Percentiles rank a stretch among this genome's conserved stretches.
Conservation (phyloP, 495 filamentous ascomycete genomes). For the Penicillium subrubescens region DNA sequence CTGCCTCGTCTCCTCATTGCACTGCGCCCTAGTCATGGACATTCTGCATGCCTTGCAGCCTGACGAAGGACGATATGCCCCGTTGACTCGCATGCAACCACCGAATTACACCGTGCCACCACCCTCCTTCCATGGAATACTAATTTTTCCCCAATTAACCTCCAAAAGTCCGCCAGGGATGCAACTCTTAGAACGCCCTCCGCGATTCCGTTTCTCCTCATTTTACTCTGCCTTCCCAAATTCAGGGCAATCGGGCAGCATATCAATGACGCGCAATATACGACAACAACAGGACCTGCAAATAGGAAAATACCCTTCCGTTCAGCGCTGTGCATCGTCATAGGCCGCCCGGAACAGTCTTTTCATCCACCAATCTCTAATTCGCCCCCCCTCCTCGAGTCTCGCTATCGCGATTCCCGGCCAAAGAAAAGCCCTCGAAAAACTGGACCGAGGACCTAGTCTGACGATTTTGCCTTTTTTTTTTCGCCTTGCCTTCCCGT, state of each 20-base stretch:
- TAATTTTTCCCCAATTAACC: not conserved
- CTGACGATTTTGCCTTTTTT: not conserved
- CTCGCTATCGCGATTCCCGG: conserved; percentile 10
- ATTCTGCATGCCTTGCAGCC: conserved; percentile 34
- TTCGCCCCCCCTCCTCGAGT: conserved; percentile 24
- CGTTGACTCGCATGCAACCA: conserved; percentile 23
- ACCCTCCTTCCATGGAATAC: conserved; percentile 19
- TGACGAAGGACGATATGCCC: conserved; percentile 29
- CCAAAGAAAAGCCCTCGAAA: not conserved
- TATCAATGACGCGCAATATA: conserved; percentile 27
- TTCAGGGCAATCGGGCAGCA: conserved; percentile 25
- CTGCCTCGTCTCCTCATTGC: conserved; percentile 8
- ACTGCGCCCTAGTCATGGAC: conserved; percentile 13
- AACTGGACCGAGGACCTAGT: not conserved
- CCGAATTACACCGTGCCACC: conserved; percentile 33
- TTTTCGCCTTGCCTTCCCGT: not conserved
- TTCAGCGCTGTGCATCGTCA: conserved; percentile 15
- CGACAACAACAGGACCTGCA: not conserved
- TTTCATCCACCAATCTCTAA: conserved; percentile 14
- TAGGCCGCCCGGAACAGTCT: not conserved
- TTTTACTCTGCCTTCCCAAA: conserved; percentile 3
- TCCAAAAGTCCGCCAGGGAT: conserved; percentile 14
- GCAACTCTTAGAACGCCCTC: conserved; percentile 1
- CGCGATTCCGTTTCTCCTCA: conserved; percentile 11
- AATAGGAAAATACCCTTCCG: conserved; percentile 1